Evolutionary conservation across 2,329 filamentous ascomycete species (phyloP), one percentile per base, ranked within the genome.

Genomic region (Ceratocystis harringtonii): DNA sequence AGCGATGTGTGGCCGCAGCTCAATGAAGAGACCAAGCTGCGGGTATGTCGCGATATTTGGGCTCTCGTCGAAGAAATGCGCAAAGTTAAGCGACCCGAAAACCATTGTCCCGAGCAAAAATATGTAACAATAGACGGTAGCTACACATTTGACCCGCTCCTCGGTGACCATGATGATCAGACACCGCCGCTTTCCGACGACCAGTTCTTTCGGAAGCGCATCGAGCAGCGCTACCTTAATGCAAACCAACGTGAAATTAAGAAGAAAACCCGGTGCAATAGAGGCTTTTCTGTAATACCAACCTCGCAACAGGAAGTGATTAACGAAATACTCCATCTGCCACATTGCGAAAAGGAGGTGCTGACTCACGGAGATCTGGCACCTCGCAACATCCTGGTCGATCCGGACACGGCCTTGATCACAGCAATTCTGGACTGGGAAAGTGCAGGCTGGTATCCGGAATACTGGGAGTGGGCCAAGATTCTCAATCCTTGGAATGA

Each of bases 381-480:
- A 55, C 68, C 71, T 1, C 69, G 71, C 5, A 76, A 75, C 57
- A 74, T 75, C 25, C 62, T 74, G 17, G 69, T 75, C 17, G 69
- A 73, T 63, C 69, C 73, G 0, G 65, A 72, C 1, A 76, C 76
- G 0, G 80, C 79, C 64, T 65, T 69, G 2, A 70, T 86, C 6
- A 75, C 70, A 0, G 85, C 84, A 1, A 67, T 87, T 0, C 76
- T 87, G 0, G 85, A 87, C 70, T 87, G 84, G 84, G 81, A 68
- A 25, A 70, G 72, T 60, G 68, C 72, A 12, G 73, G 72, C 1
- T 74, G 72, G 71, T 74, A 73, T 68, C 72, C 73, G 4, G 69
- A 68, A 25, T 74, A 74, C 62, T 74, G 72, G 72, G 73, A 74
- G 67, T 72, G 70, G 64, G 72, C 69, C 44, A 74, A 73, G 68